These are phyloP conservation scores for Wickerhamiella allomyrinae DNA, from an alignment of 805 yeast genomes.

Conservation along the genomic window DNA sequence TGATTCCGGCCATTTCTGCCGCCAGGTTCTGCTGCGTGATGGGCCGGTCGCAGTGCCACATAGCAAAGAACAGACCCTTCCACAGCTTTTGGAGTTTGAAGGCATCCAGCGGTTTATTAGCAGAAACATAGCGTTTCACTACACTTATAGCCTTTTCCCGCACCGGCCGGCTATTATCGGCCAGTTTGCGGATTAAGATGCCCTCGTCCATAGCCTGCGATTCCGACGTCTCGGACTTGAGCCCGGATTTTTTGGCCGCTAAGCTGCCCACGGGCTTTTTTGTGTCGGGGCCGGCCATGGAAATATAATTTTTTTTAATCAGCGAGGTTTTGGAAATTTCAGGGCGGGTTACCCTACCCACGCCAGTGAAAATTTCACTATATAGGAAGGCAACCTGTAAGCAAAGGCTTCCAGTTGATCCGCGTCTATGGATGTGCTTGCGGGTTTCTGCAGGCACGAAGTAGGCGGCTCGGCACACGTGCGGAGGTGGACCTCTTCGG, in stretches of 20 bases:
- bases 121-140: slow-evolving; percentile 41
- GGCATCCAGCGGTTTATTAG: slow-evolving; percentile 27
- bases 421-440: slow-evolving; percentile 11
- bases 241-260: too few relatives aligned
- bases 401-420: slow-evolving; percentile 8
- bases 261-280: too few relatives aligned
- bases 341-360: neutral
- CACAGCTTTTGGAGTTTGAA: slow-evolving; percentile 70
- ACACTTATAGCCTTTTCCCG: slow-evolving; percentile 62
- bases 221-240: neutral
- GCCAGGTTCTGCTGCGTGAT: slow-evolving; percentile 82
- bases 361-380: neutral
- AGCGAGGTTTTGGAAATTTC: too few relatives aligned
- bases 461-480: slow-evolving; percentile 23
- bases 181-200: slow-evolving; percentile 12
- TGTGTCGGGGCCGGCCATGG: neutral
- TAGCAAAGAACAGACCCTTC: slow-evolving; percentile 88
- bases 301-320: neutral
- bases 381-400: neutral
- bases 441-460: slow-evolving; percentile 12
- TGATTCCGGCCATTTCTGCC: slow-evolving; percentile 44
- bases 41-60: slow-evolving; percentile 96
- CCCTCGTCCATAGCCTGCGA: neutral
- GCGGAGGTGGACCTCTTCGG: slow-evolving; percentile 23
- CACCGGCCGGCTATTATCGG: slow-evolving; percentile 33